Evolutionary conservation across 768 basidiomycete species (phyloP).

Genomic region (Ephemerocybe angulata): DNA sequence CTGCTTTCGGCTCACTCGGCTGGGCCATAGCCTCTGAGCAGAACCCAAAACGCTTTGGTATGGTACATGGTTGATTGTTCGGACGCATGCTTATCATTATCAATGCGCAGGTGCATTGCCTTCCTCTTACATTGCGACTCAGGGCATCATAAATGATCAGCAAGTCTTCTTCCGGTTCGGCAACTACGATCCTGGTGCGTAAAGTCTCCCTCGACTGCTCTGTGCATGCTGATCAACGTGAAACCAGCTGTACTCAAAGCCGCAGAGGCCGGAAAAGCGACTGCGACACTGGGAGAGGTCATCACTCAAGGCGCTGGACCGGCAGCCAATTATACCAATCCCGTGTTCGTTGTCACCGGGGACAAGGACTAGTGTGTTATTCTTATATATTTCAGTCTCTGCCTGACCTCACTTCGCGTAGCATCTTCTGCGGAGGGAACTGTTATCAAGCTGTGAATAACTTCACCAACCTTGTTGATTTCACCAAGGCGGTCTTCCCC

Average conservation of each 20-base stretch:
- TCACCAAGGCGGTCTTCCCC: constrained; percentile 11
- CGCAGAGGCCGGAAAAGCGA: constrained; percentile 12
- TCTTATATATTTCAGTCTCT: not conserved
- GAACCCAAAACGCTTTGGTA: constrained; percentile 16
- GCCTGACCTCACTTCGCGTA: constrained; percentile 1
- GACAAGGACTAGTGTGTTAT: constrained; percentile 21
- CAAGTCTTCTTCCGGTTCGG: constrained; percentile 17
- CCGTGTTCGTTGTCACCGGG: constrained; percentile 22
- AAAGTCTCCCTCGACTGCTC: not conserved
- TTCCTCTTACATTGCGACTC: constrained; percentile 15
- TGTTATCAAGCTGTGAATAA: constrained; percentile 14
- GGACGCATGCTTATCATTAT: not conserved
- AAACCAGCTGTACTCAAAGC: constrained; percentile 6
- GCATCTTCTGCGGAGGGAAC: constrained; percentile 17
- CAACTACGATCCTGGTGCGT: constrained; percentile 18
- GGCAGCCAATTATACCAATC: constrained; percentile 16
- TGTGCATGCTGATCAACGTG: not conserved
- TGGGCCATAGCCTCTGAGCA: constrained; percentile 16
- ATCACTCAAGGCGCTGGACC: constrained; percentile 11
- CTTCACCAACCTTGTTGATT: constrained; percentile 8
- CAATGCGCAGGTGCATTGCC: constrained; percentile 11
- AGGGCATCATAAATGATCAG: constrained; percentile 16
- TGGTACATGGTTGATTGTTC: not conserved
- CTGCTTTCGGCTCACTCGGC: constrained; percentile 15
- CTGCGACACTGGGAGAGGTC: constrained; percentile 19